A percentile compares a stretch with the other conserved stretches of the same genome.
Evolutionary conservation across 192 early-diverging fungal genomes (phyloP).

Genomic region (Diversispora epigaea): DNA sequence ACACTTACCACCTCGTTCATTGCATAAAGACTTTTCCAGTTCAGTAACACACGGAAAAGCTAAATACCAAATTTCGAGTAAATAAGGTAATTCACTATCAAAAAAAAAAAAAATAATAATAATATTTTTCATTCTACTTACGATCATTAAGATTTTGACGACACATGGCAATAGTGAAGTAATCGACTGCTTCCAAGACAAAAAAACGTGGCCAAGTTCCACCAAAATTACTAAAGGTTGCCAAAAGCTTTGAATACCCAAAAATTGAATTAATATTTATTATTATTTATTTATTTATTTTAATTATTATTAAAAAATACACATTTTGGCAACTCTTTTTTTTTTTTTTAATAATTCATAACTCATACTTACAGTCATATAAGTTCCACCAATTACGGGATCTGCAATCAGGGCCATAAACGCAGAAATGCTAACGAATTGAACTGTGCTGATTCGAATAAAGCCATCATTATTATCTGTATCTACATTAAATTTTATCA

Average conservation of each 20-base stretch:
- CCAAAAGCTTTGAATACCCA: conserved; percentile 60
- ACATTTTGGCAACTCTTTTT: not conserved
- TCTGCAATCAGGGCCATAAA: conserved; percentile 96
- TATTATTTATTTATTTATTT: not conserved
- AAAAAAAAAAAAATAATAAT: conserved; percentile 5
- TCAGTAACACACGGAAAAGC: conserved; percentile 66
- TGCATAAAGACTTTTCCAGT: conserved; percentile 61
- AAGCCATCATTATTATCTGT: conserved; percentile 18
- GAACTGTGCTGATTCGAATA: conserved; percentile 63
- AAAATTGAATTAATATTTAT: not conserved
- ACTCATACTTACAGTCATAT: conserved; percentile 66
- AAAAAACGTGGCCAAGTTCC: conserved; percentile 97
- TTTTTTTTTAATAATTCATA: not conserved
- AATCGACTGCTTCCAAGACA: conserved; percentile 88
- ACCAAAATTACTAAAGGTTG: conserved; percentile 94
- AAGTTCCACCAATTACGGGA: conserved; percentile 89
- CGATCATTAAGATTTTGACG: conserved; percentile 47
- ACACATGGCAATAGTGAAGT: conserved; percentile 81
- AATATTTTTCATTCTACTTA: conserved; percentile 32
- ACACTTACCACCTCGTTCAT: conserved; percentile 66
- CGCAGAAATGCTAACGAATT: conserved; percentile 93
- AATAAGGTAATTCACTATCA: not conserved
- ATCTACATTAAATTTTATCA: not conserved
- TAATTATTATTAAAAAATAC: not conserved
- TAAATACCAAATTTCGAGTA: conserved; percentile 22